A percentile compares a stretch with the other conserved stretches of the same genome.
Evolutionary conservation across 1,284 basidiomycete species (phyloP).

Genomic region (Cutaneotrichosporon daszewskae): DNA sequence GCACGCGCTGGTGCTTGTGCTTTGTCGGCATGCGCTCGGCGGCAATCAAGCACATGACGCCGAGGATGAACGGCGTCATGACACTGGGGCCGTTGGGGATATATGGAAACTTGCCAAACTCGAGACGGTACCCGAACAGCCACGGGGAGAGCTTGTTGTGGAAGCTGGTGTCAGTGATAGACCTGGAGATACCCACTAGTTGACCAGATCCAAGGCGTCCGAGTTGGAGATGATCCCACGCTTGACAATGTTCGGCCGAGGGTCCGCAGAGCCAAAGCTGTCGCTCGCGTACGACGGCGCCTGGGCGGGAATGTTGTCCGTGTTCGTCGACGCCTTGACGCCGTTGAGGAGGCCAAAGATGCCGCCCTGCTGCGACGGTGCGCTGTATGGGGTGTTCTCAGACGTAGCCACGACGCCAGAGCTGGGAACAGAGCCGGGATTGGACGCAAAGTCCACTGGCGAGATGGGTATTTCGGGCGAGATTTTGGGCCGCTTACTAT

Average conservation of each 20-base stretch:
- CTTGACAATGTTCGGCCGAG: constrained; percentile 36
- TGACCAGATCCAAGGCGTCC: constrained; percentile 30
- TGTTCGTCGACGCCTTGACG: constrained; percentile 4
- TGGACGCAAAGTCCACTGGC: constrained; percentile 6
- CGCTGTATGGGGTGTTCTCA: neutral
- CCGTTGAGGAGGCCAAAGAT: constrained; percentile 16
- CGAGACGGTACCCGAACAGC: constrained; percentile 38
- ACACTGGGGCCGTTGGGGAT: constrained; percentile 28
- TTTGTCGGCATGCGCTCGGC: constrained; percentile 29
- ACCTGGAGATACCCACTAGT: constrained; percentile 26
- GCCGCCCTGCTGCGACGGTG: constrained; percentile 3
- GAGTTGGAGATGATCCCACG: constrained; percentile 22
- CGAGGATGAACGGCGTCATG: constrained; percentile 43
- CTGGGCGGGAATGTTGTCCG: neutral
- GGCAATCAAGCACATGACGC: constrained; percentile 35
- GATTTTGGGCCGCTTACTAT: neutral
- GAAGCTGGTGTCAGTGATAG: constrained; percentile 23
- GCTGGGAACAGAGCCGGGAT: neutral
- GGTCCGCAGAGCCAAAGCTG: constrained; percentile 31
- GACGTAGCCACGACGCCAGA: neutral
- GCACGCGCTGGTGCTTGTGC: constrained; percentile 16
- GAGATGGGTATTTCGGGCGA: constrained; percentile 8
- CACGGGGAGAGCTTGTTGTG: constrained; percentile 29
- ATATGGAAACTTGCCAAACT: constrained; percentile 39
- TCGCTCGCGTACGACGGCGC: constrained; percentile 5